Conservation (phyloP, 352 stramenopile species). For the Phytophthora fragariae region DNA sequence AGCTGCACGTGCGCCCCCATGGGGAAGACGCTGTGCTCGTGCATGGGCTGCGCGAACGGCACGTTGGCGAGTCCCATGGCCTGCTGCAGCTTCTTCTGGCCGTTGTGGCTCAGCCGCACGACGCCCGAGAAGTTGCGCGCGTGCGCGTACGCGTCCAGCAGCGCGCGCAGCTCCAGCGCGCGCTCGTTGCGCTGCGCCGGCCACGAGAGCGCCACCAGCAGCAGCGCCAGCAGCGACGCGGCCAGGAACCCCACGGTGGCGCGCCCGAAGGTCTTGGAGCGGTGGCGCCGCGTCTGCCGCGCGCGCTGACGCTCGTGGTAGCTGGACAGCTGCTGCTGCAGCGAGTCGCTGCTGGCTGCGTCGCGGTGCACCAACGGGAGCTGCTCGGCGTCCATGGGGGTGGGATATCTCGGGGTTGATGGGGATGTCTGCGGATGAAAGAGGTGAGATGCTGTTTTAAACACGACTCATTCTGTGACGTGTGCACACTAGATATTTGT, state of each 20-base stretch:
- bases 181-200: conserved; percentile 40
- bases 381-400: conserved; percentile 35
- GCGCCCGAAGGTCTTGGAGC: conserved; percentile 45
- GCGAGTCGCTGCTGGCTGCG: conserved; percentile 21
- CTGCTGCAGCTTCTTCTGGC: conserved; percentile 52
- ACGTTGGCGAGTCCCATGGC: conserved; percentile 58
- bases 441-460: conserved; percentile 2
- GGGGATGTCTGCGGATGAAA: no score
- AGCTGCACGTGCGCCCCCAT: conserved; percentile 71
- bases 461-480: conserved; percentile 13
- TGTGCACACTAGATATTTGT: conserved; percentile 30
- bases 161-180: conserved; percentile 36
- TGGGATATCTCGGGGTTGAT: conserved; percentile 8
- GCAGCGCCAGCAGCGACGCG: conserved; percentile 40
- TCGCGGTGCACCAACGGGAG: conserved; percentile 42
- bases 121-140: conserved; percentile 62
- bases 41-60: conserved; percentile 56
- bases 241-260: conserved; percentile 45
- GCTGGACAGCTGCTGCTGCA: conserved; percentile 42
- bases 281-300: conserved; percentile 28
- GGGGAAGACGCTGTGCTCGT: conserved; percentile 58
- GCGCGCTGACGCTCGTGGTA: conserved; percentile 41
- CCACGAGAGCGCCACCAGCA: conserved; percentile 49
- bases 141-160: conserved; percentile 45
- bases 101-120: conserved; percentile 57